Conservation (phyloP, 352 stramenopile species). For the Achlya hypogyna region DNA sequence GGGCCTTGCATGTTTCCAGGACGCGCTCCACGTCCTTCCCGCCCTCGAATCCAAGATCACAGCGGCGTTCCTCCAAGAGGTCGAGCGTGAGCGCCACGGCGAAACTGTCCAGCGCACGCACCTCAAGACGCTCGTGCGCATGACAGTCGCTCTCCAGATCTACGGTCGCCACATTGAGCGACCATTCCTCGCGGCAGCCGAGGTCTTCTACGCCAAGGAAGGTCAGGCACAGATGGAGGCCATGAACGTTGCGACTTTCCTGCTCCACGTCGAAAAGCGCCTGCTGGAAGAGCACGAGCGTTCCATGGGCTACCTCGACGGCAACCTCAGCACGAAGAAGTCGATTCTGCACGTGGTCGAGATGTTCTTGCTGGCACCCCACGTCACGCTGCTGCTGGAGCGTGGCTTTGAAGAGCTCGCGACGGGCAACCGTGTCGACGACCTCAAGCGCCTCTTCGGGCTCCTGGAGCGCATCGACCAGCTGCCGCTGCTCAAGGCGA, state of each 20-base stretch:
- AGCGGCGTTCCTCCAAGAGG: conserved; percentile 22
- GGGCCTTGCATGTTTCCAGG: conserved; percentile 42
- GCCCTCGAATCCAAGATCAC: conserved; percentile 14
- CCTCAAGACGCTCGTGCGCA: conserved; percentile 71
- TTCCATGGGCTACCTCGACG: conserved; percentile 62
- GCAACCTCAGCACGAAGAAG: conserved; percentile 56
- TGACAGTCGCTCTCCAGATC: conserved; percentile 77
- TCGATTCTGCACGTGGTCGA: conserved; percentile 63
- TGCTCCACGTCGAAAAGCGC: conserved; percentile 81
- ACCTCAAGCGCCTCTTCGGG: conserved; percentile 82
- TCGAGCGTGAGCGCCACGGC: conserved; percentile 79
- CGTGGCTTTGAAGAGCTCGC: conserved; percentile 83
- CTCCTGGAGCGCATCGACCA: conserved; percentile 70
- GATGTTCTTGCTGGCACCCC: conserved; percentile 69
- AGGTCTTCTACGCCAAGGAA: conserved; percentile 81
- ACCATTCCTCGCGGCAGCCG: conserved; percentile 77
- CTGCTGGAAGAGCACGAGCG: conserved; percentile 74
- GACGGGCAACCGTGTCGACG: conserved; percentile 64
- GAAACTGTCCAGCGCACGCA: conserved; percentile 79
- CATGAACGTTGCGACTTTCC: conserved; percentile 71
- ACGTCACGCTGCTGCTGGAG: conserved; percentile 74
- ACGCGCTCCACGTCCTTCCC: background rate
- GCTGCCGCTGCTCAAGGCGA: conserved; percentile 50
- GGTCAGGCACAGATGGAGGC: conserved; percentile 46
- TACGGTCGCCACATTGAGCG: conserved; percentile 82